Evolutionary conservation across 2,329 filamentous ascomycete genomes (phyloP), one percentile per base, ranked within the genome.

Genomic region (Pseudocercospora musae): DNA sequence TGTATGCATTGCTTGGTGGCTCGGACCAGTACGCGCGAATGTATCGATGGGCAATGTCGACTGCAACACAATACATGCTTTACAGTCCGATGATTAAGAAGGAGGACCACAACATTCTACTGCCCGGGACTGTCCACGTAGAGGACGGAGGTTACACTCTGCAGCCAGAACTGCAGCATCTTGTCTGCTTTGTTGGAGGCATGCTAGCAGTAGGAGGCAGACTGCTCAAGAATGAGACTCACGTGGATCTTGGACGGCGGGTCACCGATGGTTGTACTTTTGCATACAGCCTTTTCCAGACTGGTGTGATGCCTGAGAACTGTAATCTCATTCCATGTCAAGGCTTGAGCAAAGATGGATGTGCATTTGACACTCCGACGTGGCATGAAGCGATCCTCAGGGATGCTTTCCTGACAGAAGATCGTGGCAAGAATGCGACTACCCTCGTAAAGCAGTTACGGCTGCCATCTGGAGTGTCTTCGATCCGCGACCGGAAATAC

Each of bases 121-220:
- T 85, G 59, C 80, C 84, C 2, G 84, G 82, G 10, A 79, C 82
- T 64, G 76, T 78, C 11, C 44, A 49, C 25, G 60, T 66, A 20
- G 33, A 58, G 3, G 56, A 70, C 65, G 60, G 49, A 15, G 68
- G 46, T 31, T 67, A 57, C 57, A 69, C 66, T 25, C 69, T 79
- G 0, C 69, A 76, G 48, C 68, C 73, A 1, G 76, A 79, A 42
- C 76, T 79, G 10, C 84, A 88, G 62, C 89, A 92, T 71, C 78
- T 91, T 1, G 82, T 84, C 2, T 92, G 89, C 74, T 92, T 90
- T 71, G 79, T 84, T 2, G 89, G 89, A 6, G 89, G 88, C 9
- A 87, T 89, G 79, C 87, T 90, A 50, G 89, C 81, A 1, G 81
- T 92, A 37, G 87, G 84, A 1, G 86, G 88, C 1, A 85, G 82